A percentile compares a stretch with the other conserved stretches of the same genome.
phyloP scores from a whole-genome alignment of 805 yeast species.

The Candida ovalis region DNA sequence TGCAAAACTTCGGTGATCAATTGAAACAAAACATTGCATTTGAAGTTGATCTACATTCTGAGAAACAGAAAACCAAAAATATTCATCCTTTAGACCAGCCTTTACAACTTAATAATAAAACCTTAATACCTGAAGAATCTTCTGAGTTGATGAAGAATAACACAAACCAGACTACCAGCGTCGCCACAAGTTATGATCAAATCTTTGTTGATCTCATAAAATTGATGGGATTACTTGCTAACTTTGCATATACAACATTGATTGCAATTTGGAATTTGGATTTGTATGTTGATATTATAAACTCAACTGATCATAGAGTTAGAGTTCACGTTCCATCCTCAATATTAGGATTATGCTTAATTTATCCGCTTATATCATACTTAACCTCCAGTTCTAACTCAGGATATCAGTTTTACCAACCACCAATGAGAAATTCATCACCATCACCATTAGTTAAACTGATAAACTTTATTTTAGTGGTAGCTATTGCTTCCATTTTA shows the following conservation, averaged over 20 bases:
- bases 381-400: neutral
- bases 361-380: slow-evolving; percentile 11
- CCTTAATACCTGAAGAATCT: neutral
- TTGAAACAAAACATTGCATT: slow-evolving; percentile 28
- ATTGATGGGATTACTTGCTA: slow-evolving; percentile 7
- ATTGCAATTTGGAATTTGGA: slow-evolving; percentile 26
- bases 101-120: slow-evolving; percentile 8
- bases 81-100: slow-evolving; percentile 33
- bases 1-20: slow-evolving; percentile 2
- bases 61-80: slow-evolving; percentile 9
- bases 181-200: neutral
- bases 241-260: slow-evolving; percentile 6
- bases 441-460: slow-evolving; percentile 5
- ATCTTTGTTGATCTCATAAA: slow-evolving; percentile 15
- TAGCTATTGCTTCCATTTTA: slow-evolving; percentile 4
- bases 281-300: slow-evolving; percentile 23
- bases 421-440: slow-evolving; percentile 6
- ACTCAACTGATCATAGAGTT: slow-evolving; percentile 17
- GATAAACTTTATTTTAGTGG: slow-evolving; percentile 6
- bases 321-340: slow-evolving; percentile 28
- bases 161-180: neutral
- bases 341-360: slow-evolving; percentile 5
- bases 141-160: neutral
- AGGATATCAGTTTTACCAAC: slow-evolving; percentile 7
- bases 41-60: slow-evolving; percentile 18